A percentile compares a stretch with the other conserved stretches of the same genome.
Evolutionary conservation across 306 rosid genomes (phyloP).

Genomic region (Macrotyloma uniflorum): DNA sequence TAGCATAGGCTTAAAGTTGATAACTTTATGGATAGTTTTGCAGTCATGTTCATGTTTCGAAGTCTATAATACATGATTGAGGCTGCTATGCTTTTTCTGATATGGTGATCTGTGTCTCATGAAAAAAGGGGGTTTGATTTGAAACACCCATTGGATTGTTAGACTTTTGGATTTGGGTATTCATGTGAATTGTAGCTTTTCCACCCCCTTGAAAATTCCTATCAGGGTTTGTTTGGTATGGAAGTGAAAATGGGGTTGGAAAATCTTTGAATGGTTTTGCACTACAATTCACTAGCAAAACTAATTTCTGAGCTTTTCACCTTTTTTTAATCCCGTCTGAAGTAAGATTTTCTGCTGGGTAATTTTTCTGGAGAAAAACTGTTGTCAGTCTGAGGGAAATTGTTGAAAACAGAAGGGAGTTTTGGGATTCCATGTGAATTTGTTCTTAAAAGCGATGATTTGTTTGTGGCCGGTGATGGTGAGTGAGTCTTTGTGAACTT

Average conservation of each 20-base stretch:
- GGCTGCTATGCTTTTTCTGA: constrained; percentile 35
- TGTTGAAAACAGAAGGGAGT: not conserved
- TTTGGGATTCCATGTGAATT: constrained; percentile 21
- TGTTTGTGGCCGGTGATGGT: constrained; percentile 28
- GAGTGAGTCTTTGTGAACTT: constrained; percentile 23
- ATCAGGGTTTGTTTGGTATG: constrained; percentile 13
- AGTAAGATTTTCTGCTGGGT: constrained; percentile 2
- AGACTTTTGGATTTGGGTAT: constrained; percentile 15
- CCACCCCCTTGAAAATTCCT: constrained; percentile 13
- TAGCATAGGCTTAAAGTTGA: constrained; percentile 23
- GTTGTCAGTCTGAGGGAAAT: constrained; percentile 8
- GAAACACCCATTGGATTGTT: constrained; percentile 23
- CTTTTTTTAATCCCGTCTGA: not conserved
- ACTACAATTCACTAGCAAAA: not conserved
- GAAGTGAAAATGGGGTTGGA: not conserved
- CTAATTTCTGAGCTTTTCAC: not conserved
- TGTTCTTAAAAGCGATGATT: constrained; percentile 13
- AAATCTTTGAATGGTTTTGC: not conserved
- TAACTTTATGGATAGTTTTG: constrained; percentile 32
- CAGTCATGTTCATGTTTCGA: not conserved
- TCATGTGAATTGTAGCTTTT: not conserved
- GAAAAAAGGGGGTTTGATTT: not conserved
- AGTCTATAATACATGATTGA: constrained; percentile 30
- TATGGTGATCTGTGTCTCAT: constrained; percentile 31
- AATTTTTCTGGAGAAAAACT: not conserved